phyloP scores from a whole-genome alignment of 345 rosid genomes.

The Pseudoturritis turrita region DNA sequence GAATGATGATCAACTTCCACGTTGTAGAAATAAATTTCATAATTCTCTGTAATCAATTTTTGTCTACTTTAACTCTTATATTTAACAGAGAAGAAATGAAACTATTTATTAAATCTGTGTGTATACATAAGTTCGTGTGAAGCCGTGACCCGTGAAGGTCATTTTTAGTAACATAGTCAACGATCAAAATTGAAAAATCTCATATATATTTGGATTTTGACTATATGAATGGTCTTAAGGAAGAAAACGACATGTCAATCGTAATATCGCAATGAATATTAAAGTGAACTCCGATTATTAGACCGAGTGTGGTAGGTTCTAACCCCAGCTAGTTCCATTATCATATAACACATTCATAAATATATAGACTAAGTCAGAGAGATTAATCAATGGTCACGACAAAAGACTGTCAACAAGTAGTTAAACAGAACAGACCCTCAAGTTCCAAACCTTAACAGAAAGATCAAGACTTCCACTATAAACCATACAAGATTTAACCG shows the following conservation, averaged over 20 bases:
- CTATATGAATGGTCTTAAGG: neutral
- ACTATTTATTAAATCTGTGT: neutral
- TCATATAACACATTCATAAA: neutral
- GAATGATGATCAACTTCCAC: neutral
- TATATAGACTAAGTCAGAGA: neutral
- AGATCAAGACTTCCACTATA: conserved; percentile 72
- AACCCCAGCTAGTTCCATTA: neutral
- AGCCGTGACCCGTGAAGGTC: neutral
- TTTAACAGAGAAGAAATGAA: neutral
- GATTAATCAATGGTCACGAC: neutral
- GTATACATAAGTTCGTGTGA: neutral
- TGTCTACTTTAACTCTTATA: neutral
- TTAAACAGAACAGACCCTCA: conserved; percentile 24
- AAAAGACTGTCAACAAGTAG: neutral
- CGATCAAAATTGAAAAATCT: neutral
- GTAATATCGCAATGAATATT: neutral
- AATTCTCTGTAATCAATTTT: neutral
- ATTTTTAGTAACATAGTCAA: neutral
- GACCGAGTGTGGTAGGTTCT: conserved; percentile 10
- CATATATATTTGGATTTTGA: neutral
- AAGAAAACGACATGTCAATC: neutral
- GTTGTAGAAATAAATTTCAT: neutral
- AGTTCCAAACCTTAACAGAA: conserved; percentile 51
- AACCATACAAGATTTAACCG: conserved; percentile 35
- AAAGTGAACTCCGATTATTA: neutral